Conservation (phyloP, 106 monocot species). For the Dendrobium catenatum region DNA sequence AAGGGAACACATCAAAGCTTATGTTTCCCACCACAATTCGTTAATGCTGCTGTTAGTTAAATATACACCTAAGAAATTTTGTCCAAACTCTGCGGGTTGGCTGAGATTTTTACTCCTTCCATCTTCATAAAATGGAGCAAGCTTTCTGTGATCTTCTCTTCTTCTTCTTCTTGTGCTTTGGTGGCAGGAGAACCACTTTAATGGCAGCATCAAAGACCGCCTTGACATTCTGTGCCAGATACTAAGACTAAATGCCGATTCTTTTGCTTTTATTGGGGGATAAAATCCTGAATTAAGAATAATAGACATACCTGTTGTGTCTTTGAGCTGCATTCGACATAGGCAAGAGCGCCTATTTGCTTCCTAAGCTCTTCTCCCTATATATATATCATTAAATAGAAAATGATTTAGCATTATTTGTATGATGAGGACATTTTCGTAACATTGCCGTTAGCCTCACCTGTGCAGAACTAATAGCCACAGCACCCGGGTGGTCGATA, state of each 20-base stretch:
- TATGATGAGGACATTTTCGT: too few relatives aligned
- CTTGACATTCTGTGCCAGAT: slow-evolving; percentile 42
- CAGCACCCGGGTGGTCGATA: slow-evolving; percentile 70
- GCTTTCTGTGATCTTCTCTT: slow-evolving; percentile 42
- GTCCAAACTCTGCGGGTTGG: background rate
- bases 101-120: background rate
- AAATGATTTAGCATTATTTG: too few relatives aligned
- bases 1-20: background rate
- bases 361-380: slow-evolving; percentile 10
- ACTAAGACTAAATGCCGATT: background rate
- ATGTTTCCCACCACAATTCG: background rate
- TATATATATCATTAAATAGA: too few relatives aligned
- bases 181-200: slow-evolving; percentile 62
- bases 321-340: slow-evolving; percentile 10
- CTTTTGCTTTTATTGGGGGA: background rate
- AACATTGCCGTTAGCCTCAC: slow-evolving; percentile 10
- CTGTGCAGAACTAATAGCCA: slow-evolving; percentile 58
- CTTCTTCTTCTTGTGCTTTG: slow-evolving; percentile 54
- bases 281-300: background rate
- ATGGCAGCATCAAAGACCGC: slow-evolving; percentile 63
- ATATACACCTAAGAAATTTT: background rate
- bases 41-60: background rate
- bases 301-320: background rate
- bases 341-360: slow-evolving; percentile 2
- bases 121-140: slow-evolving; percentile 50